Evolutionary conservation across 192 early-diverging fungal genomes (phyloP), one percentile per base, ranked within the genome.

Genomic region (Rhizophlyctis rosea): DNA sequence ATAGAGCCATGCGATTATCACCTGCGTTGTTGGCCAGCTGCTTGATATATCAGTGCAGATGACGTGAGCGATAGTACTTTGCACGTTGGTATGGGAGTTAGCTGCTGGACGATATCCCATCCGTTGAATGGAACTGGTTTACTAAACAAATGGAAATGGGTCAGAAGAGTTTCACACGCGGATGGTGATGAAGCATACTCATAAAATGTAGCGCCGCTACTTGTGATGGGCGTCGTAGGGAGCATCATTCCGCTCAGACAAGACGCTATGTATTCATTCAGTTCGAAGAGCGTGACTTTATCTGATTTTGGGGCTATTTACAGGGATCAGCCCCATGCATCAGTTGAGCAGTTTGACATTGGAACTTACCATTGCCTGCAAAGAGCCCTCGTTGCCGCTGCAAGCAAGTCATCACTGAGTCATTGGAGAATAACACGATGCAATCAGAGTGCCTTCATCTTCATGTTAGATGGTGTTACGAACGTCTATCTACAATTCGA

Each of bases 261-360:
- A 31, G 55, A 30, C 23, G 70, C 70, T 34, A 77, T 73, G 47
- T 70, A 66, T 25, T 62, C 51, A 55, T 77, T 77, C 34, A 77
- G 18, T 24, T 69, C 64, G 29, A 33, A 36, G 25, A 77, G 23
- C 25, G 60, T 56, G 4, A 77, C 51, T 47, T 61, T 56, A 1
- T 57, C 29, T 30, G 60, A 34, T 62, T 68, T 48, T 23, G 53
- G 7, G 24, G 34, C 51, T 62, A 9, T 2, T 23, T 21, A 13
- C 13, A 7, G 11, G 16, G 55, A 57, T n/a, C n/a, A n/a, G n/a
- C n/a, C n/a, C n/a, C n/a, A n/a, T n/a, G n/a, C n/a, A n/a, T n/a
- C n/a, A n/a, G n/a, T n/a, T n/a, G n/a, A n/a, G n/a, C n/a, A n/a
- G n/a, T n/a, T n/a, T n/a, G n/a, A n/a, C n/a, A n/a, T n/a, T n/a